Percentiles rank a stretch among this genome's conserved stretches.
Evolutionary conservation across 352 stramenopile genomes (phyloP).

Genomic region (Phytophthora melonis): DNA sequence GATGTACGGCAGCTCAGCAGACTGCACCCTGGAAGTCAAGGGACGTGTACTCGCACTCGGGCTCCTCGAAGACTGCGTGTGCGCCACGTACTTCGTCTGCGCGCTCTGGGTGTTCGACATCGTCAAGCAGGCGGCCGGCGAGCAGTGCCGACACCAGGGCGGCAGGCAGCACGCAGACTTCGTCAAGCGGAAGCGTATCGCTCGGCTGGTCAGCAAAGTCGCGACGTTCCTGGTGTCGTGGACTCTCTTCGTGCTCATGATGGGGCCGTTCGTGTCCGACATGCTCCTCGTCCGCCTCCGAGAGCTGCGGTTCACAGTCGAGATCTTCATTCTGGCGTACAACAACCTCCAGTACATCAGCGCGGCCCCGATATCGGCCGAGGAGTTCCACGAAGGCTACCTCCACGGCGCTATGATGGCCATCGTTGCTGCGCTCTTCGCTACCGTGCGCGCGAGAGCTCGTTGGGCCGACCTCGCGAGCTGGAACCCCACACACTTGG

Average conservation of each 20-base stretch:
- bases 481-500: slow-evolving; percentile 22
- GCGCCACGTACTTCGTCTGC: slow-evolving; percentile 4
- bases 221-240: slow-evolving; percentile 37
- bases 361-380: slow-evolving; percentile 18
- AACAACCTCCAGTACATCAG: slow-evolving; percentile 20
- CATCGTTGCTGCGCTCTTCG: slow-evolving; percentile 11
- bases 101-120: slow-evolving; percentile 1
- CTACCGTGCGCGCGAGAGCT: slow-evolving; percentile 9
- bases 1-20: not conserved
- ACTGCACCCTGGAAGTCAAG: not conserved
- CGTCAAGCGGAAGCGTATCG: slow-evolving; percentile 5
- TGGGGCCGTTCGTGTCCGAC: slow-evolving; percentile 45
- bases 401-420: slow-evolving; percentile 1
- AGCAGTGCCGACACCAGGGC: not conserved
- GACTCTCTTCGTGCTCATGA: slow-evolving; percentile 30
- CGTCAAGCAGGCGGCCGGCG: not conserved
- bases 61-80: not conserved
- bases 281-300: slow-evolving; percentile 44
- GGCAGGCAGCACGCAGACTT: not conserved
- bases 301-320: slow-evolving; percentile 53
- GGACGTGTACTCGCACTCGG: not conserved
- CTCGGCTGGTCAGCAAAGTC: slow-evolving; percentile 20
- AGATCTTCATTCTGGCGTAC: slow-evolving; percentile 46
- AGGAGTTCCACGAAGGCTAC: slow-evolving; percentile 19
- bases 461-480: slow-evolving; percentile 19